phyloP scores from a whole-genome alignment of 2,329 filamentous ascomycete genomes.

The Xylariaceae sp. region DNA sequence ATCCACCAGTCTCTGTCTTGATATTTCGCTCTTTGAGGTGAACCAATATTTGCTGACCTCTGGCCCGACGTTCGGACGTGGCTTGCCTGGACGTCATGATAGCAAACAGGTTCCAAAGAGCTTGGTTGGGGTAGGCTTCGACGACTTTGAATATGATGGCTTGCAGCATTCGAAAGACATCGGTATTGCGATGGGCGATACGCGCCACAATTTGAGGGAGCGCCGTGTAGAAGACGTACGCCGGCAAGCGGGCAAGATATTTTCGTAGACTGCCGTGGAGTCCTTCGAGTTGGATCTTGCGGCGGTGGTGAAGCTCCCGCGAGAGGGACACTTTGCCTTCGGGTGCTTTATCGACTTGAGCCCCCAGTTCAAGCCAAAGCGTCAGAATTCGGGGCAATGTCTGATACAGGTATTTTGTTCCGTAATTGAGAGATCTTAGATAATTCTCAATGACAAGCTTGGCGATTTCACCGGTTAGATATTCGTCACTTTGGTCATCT shows the following conservation, averaged over 20 bases:
- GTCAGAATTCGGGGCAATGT: constrained; percentile 89
- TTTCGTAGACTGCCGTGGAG: constrained; percentile 77
- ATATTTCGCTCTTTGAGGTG: constrained; percentile 46
- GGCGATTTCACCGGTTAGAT: constrained; percentile 76
- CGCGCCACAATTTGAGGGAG: constrained; percentile 94
- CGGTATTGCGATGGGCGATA: constrained; percentile 79
- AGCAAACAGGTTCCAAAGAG: constrained; percentile 86
- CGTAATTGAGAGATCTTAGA: constrained; percentile 78
- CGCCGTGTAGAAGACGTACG: constrained; percentile 77
- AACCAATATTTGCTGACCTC: constrained; percentile 52
- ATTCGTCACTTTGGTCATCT: constrained; percentile 74
- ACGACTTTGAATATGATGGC: constrained; percentile 86
- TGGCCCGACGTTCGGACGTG: constrained; percentile 56
- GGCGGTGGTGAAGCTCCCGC: constrained; percentile 50
- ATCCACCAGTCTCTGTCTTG: constrained; percentile 48
- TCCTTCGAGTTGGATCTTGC: constrained; percentile 64
- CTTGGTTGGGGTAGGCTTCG: constrained; percentile 81
- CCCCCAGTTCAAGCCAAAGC: constrained; percentile 89
- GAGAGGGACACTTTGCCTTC: constrained; percentile 54
- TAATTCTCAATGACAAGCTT: constrained; percentile 92
- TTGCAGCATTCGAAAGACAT: constrained; percentile 74
- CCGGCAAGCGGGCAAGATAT: constrained; percentile 69
- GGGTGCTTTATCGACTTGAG: constrained; percentile 64
- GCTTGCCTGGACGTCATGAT: constrained; percentile 77
- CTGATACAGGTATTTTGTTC: constrained; percentile 94